Evolutionary conservation across 768 basidiomycete species (phyloP).

Genomic region (Russula sp.): DNA sequence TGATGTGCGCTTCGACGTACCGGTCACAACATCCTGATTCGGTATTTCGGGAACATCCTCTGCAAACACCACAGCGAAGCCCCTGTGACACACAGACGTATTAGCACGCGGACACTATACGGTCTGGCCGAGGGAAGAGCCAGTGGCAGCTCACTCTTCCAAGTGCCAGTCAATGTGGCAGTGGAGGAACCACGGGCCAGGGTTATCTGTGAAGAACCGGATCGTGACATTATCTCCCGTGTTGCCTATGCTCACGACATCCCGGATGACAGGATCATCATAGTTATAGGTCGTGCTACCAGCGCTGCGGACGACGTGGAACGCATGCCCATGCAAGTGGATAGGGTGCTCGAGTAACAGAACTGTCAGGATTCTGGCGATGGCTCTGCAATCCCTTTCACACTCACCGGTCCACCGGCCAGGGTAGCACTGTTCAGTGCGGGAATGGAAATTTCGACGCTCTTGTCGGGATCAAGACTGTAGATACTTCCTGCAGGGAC

Average conservation of each 20-base stretch:
- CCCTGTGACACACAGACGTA: neutral
- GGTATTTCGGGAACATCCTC: constrained; percentile 5
- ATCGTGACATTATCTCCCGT: constrained; percentile 21
- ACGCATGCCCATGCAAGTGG: constrained; percentile 9
- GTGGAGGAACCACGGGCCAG: too few species aligned
- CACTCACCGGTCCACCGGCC: neutral
- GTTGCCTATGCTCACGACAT: constrained; percentile 33
- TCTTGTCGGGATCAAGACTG: constrained; percentile 39
- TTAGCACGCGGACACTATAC: neutral
- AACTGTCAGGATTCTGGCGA: neutral
- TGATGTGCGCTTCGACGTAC: neutral
- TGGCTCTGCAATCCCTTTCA: neutral
- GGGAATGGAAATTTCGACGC: constrained; percentile 37
- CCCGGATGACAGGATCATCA: constrained; percentile 40
- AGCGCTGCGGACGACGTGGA: constrained; percentile 19
- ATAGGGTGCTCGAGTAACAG: neutral
- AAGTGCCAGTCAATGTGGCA: constrained; percentile 30
- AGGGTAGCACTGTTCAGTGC: neutral
- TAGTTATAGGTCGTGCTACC: constrained; percentile 18
- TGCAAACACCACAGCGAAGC: constrained; percentile 11
- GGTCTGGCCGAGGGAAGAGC: too few species aligned
- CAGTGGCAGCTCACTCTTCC: neutral
- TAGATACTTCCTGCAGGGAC: constrained; percentile 45
- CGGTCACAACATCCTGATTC: neutral
- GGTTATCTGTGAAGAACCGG: constrained; percentile 21